These are phyloP conservation scores for Middelhovenomyces tepae DNA, from an alignment of 805 yeast species.

Conservation along the genomic window DNA sequence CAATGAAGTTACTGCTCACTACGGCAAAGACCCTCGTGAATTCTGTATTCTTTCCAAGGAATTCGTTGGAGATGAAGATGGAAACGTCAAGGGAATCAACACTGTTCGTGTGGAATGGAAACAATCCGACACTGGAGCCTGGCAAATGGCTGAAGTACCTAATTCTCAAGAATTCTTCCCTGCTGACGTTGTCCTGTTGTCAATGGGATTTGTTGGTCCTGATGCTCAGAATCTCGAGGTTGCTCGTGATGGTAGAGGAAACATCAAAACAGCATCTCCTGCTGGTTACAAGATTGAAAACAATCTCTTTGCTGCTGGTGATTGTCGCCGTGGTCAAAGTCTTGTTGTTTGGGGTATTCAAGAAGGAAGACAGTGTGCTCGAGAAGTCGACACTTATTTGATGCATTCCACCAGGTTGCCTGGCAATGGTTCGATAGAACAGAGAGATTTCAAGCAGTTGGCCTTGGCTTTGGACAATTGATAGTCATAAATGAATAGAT, in stretches of 20 bases:
- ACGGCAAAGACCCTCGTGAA: slow-evolving; percentile 96
- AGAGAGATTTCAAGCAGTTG: slow-evolving; percentile 47
- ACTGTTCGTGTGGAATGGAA: slow-evolving; percentile 98
- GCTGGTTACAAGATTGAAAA: slow-evolving; percentile 61
- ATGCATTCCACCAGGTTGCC: slow-evolving; percentile 79
- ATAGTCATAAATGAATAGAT: slow-evolving; percentile 1
- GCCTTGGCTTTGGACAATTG: slow-evolving; percentile 3
- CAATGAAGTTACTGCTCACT: slow-evolving; percentile 86
- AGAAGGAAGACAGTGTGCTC: slow-evolving; percentile 98
- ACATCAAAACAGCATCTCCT: slow-evolving; percentile 53
- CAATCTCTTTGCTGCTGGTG: slow-evolving; percentile 92
- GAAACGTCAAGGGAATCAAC: slow-evolving; percentile 90
- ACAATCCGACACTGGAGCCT: slow-evolving; percentile 87
- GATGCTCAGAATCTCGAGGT: slow-evolving; percentile 66
- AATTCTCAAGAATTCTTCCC: slow-evolving; percentile 90
- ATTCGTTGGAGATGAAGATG: slow-evolving; percentile 89
- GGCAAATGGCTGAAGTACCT: slow-evolving; percentile 99
- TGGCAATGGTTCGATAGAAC: slow-evolving; percentile 87
- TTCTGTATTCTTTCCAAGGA: slow-evolving; percentile 92
- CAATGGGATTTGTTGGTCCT: slow-evolving; percentile 98
- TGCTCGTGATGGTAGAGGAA: slow-evolving; percentile 75
- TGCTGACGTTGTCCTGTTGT: slow-evolving; percentile 86
- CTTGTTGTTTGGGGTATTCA: slow-evolving; percentile 99
- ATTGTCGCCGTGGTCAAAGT: slow-evolving; percentile 97
- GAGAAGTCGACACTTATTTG: slow-evolving; percentile 76